Conservation (phyloP, 306 rosid species). For the Quercus ilex region DNA sequence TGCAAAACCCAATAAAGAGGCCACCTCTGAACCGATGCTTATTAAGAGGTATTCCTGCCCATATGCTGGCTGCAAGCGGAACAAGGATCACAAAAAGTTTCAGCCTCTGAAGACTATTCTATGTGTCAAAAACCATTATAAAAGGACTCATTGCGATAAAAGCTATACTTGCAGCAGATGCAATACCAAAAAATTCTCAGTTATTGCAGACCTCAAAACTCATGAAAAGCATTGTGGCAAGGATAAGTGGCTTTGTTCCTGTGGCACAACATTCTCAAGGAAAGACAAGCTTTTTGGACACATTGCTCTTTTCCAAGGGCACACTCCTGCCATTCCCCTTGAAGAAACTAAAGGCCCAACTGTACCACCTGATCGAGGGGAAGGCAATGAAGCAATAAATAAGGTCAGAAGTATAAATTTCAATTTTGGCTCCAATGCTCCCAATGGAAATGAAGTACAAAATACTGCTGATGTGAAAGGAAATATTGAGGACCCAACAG, state of each 20-base stretch:
- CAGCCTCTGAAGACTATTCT: slow-evolving; percentile 93
- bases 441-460: slow-evolving; percentile 40
- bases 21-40: slow-evolving; percentile 56
- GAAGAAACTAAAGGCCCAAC: slow-evolving; percentile 58
- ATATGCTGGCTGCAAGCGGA: slow-evolving; percentile 87
- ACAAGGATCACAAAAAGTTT: slow-evolving; percentile 90
- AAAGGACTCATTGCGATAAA: slow-evolving; percentile 98
- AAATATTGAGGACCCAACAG: slow-evolving; percentile 66
- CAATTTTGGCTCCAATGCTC: slow-evolving; percentile 51
- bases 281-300: slow-evolving; percentile 99
- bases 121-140: slow-evolving; percentile 98
- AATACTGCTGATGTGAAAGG: slow-evolving; percentile 53
- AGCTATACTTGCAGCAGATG: slow-evolving; percentile 94
- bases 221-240: slow-evolving; percentile 98
- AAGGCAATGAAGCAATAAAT: slow-evolving; percentile 38
- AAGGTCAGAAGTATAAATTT: slow-evolving; percentile 50
- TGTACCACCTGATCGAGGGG: slow-evolving; percentile 35
- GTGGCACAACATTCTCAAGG: slow-evolving; percentile 99
- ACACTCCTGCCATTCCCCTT: slow-evolving; percentile 87
- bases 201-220: slow-evolving; percentile 95
- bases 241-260: slow-evolving; percentile 98
- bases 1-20: slow-evolving; percentile 81
- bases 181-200: slow-evolving; percentile 90
- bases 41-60: slow-evolving; percentile 98
- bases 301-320: slow-evolving; percentile 96